Percentiles rank a stretch among this genome's conserved stretches.
These are phyloP conservation scores for Biscogniauxia marginata DNA, from an alignment of 2,329 filamentous ascomycete genomes.

Conservation along the genomic window DNA sequence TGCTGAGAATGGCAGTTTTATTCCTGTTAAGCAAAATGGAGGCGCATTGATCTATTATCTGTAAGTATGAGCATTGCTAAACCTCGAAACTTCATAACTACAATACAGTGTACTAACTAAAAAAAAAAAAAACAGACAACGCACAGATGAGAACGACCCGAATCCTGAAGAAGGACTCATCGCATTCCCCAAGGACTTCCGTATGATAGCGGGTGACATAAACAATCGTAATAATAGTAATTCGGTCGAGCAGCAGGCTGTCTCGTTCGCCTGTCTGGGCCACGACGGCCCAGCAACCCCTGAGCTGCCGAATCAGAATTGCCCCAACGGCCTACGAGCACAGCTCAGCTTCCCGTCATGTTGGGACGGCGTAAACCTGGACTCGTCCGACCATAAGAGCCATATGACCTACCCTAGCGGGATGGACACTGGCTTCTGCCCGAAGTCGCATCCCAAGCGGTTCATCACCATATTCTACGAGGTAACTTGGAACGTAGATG, in stretches of 20 bases:
- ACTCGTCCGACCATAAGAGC: conserved; percentile 52
- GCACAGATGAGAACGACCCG: conserved; percentile 38
- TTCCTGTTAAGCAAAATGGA: conserved; percentile 44
- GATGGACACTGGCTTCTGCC: conserved; percentile 49
- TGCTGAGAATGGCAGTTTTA: conserved; percentile 56
- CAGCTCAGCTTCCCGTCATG: conserved; percentile 60
- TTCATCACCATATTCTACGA: conserved; percentile 61
- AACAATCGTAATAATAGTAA: conserved; percentile 47
- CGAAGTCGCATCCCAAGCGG: conserved; percentile 49
- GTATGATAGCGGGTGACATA: conserved; percentile 64
- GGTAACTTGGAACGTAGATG: conserved; percentile 52
- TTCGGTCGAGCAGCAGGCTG: conserved; percentile 47
- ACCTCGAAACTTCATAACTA: not conserved
- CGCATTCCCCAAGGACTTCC: conserved; percentile 61
- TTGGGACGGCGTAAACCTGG: conserved; percentile 60
- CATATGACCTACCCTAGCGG: conserved; percentile 54
- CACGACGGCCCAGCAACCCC: conserved; percentile 44
- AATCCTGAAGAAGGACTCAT: conserved; percentile 46
- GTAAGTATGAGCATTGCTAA: conserved; percentile 29
- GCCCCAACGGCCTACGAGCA: conserved; percentile 49
- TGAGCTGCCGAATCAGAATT: conserved; percentile 55
- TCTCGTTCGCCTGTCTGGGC: conserved; percentile 56
- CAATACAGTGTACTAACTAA: conserved; percentile 8
- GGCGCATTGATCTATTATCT: conserved; percentile 55
- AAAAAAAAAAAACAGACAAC: conserved; percentile 30